Percentiles rank a stretch among this genome's conserved stretches.
Evolutionary conservation across 1,284 basidiomycete genomes (phyloP).

Genomic region (Cystobasidium slooffiae): DNA sequence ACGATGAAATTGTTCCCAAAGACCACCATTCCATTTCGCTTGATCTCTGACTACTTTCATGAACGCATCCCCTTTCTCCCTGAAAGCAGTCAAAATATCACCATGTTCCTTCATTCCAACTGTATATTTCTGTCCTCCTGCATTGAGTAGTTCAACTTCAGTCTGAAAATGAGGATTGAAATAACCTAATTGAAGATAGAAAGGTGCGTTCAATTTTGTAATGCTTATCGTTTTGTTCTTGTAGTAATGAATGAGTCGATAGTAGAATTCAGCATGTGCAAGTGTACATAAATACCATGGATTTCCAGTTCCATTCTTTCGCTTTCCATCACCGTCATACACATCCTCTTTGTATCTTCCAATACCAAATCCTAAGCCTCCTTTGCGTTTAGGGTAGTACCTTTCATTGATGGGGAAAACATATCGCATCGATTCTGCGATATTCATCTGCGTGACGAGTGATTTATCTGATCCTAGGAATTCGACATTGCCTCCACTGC

Average conservation of each 20-base stretch:
- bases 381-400: slow-evolving; percentile 29
- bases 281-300: slow-evolving; percentile 60
- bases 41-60: slow-evolving; percentile 53
- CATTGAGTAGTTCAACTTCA: slow-evolving; percentile 13
- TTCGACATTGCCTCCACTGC: slow-evolving; percentile 13
- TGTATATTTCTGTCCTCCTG: slow-evolving; percentile 30
- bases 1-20: slow-evolving; percentile 59
- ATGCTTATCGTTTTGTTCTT: slow-evolving; percentile 48
- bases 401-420: slow-evolving; percentile 59
- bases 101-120: slow-evolving; percentile 41
- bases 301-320: slow-evolving; percentile 57
- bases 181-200: slow-evolving; percentile 52
- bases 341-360: slow-evolving; percentile 61
- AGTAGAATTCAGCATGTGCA: slow-evolving; percentile 58
- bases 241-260: slow-evolving; percentile 52
- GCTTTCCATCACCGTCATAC: slow-evolving; percentile 58
- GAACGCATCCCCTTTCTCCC: slow-evolving; percentile 56
- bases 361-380: slow-evolving; percentile 55
- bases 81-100: slow-evolving; percentile 50
- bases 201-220: slow-evolving; percentile 49
- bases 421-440: slow-evolving; percentile 40
- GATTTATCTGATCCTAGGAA: slow-evolving; percentile 42
- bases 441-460: slow-evolving; percentile 29
- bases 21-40: slow-evolving; percentile 52
- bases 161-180: slow-evolving; percentile 7